Conservation (phyloP, 192 early-diverging fungal species). For the Haplosporangium gracile region DNA sequence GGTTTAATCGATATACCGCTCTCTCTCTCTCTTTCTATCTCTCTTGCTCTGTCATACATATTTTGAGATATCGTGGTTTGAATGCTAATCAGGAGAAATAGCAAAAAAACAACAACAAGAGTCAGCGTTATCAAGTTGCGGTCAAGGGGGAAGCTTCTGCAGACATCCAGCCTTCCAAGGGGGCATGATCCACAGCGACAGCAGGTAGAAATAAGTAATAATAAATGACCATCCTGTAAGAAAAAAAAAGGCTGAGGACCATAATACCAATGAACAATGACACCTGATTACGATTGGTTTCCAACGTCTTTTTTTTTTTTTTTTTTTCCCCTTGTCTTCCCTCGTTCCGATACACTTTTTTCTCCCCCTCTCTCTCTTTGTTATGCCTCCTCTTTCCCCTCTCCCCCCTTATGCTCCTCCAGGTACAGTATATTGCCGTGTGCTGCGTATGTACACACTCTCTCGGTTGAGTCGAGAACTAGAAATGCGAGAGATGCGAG, state of each 20-base stretch:
- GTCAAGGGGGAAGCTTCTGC: too few species aligned
- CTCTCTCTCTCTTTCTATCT: background rate
- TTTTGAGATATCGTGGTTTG: background rate
- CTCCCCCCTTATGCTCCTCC: too few species aligned
- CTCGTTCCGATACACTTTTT: background rate
- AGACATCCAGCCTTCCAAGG: too few species aligned
- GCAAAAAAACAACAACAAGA: background rate
- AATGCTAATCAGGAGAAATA: background rate
- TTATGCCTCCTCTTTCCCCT: background rate
- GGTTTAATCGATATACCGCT: background rate
- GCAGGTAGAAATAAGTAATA: too few species aligned
- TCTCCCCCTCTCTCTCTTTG: background rate
- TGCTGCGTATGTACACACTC: background rate
- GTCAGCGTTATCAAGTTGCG: background rate
- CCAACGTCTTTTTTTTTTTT: too few species aligned
- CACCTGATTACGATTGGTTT: too few species aligned
- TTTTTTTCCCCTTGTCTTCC: background rate
- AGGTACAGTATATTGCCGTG: background rate
- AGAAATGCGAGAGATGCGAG: too few species aligned
- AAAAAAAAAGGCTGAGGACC: too few species aligned
- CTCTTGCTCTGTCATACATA: background rate
- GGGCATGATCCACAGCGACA: too few species aligned
- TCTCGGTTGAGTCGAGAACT: background rate
- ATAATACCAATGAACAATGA: too few species aligned
- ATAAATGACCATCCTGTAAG: too few species aligned